Evolutionary conservation across 2,329 filamentous ascomycete genomes (phyloP), one percentile per base, ranked within the genome.

Genomic region (Ceratocystis colombiana): DNA sequence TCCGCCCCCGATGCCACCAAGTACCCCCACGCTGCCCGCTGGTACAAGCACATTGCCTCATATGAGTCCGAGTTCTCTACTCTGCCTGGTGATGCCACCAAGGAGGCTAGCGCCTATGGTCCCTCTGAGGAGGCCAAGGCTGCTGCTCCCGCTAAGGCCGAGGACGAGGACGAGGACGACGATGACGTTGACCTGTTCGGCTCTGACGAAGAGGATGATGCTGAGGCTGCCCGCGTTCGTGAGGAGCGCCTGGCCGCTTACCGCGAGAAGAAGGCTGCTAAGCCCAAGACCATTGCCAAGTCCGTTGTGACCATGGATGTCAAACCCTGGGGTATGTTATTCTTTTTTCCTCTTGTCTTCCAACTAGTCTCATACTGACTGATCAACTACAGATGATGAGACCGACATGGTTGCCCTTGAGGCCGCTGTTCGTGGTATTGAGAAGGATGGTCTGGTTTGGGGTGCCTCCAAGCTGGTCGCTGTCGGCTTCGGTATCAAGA

Each of bases 11-110:
- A 88, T 72, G 84, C 88, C 37, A 12, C 37, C 74, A 96, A 96
- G 83, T 96, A 88, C 86, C 91, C 93, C 74, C 83, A 96, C 81
- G 91, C 88, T 75, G 90, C 90, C 76, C 88, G 94, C 79, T 99
- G 94, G 94, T 96, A 96, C 87, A 96, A 95, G 86, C 93, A 99
- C 86, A 90, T 96, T 76, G 85, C 89, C 77, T 88, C 89, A 73
- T 96, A 89, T 82, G 87, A 95, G 84, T 83, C 88, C 72, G 93
- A 97, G 79, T 97, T 97, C 82, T 82, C 88, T 74, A 88, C 86
- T 71, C 89, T 99, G 64, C 84, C 90, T 68, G 94, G 94, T 78
- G 93, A 97, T 80, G 85, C 92, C 73, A 88, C 88, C 77, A 91
- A 94, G 83, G 82, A 88, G 71, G 89, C 88, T 82, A 92, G 89